Base-by-base conservation (phyloP, 108 stramenopile species). In the Cyclotella kingstonii region DNA sequence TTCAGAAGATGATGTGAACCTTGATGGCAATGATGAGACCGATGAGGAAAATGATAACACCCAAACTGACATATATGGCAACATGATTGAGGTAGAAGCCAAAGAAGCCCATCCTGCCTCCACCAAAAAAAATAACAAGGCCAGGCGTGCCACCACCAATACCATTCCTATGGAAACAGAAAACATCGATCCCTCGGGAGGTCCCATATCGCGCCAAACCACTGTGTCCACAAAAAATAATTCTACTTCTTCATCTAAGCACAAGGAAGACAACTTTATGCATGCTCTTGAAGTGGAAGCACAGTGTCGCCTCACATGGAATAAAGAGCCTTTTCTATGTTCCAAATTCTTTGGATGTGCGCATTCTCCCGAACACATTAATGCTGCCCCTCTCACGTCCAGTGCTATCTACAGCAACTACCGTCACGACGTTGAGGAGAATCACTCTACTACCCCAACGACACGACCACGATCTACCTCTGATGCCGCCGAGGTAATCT, bases 231-330 rank as follows among this genome's bases (percentile, higher is more conserved):
- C 76, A 5, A 25, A 76, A 38, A 64, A 72, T 47, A 10, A 38
- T 22, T 38, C 33, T 25, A 17, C 43, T 21, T 21, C 52, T 35
- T 42, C 55, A 7, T 22, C 44, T 15, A 58, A 30, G 40, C 78
- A n/a, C n/a, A n/a, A n/a, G n/a, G n/a, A 54, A 35, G 94, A 94
- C 38, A 89, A 84, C 50, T 98, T 91, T 70, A 87, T 99, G 86
- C 85, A 90, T 35, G 61, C 97, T 2, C 56, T 85, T 4, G 99
- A 99, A 66, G 95, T 97, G 4, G 77, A 96, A 66, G 93, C 91
- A 2, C 97, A 98, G 43, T 70, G 92, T 31, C 58, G 81, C 54
- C 76, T 83, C 7, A 91, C 97, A 21, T 99, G 98, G 99, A 52
- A 84, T 18, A 65, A 68, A 14, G 76, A 95, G 41, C 75, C 81